These are phyloP conservation scores for Annulohypoxylon stygium DNA, from an alignment of 495 filamentous ascomycete species.

Conservation along the genomic window DNA sequence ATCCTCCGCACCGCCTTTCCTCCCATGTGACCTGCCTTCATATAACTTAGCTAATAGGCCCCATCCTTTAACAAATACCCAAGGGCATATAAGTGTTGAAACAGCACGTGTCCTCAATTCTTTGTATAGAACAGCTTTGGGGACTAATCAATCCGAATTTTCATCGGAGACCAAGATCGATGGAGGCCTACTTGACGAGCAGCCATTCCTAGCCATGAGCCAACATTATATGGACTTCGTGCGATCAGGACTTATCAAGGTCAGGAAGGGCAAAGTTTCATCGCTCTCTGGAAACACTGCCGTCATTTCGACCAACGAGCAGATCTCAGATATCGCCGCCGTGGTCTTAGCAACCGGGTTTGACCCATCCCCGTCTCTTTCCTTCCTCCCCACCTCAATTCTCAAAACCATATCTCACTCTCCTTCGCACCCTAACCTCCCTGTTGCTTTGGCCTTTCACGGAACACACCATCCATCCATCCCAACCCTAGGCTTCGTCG, in stretches of 20 bases:
- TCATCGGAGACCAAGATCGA: conserved; percentile 52
- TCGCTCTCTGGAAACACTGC: conserved; percentile 51
- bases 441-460: conserved; percentile 76
- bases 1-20: conserved; percentile 67
- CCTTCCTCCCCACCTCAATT: conserved; percentile 69
- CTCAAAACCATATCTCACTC: conserved; percentile 68
- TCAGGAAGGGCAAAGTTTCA: conserved; percentile 58
- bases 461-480: conserved; percentile 70
- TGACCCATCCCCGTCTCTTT: conserved; percentile 69
- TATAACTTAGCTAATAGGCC: conserved; percentile 77
- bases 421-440: conserved; percentile 68
- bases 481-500: conserved; percentile 80
- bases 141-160: conserved; percentile 72
- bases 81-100: conserved; percentile 70
- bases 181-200: conserved; percentile 52
- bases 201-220: conserved; percentile 75
- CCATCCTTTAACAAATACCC: conserved; percentile 65
- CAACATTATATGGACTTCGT: conserved; percentile 81
- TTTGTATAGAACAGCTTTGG: conserved; percentile 68
- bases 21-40: conserved; percentile 81
- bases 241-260: conserved; percentile 70
- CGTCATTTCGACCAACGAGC: conserved; percentile 52
- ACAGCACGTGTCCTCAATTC: conserved; percentile 64
- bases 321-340: conserved; percentile 69
- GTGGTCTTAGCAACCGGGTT: conserved; percentile 85